Evolutionary conservation across 129 eudicot species (phyloP), one percentile per base, ranked within the genome.

Genomic region (Helianthus tuberosus): DNA sequence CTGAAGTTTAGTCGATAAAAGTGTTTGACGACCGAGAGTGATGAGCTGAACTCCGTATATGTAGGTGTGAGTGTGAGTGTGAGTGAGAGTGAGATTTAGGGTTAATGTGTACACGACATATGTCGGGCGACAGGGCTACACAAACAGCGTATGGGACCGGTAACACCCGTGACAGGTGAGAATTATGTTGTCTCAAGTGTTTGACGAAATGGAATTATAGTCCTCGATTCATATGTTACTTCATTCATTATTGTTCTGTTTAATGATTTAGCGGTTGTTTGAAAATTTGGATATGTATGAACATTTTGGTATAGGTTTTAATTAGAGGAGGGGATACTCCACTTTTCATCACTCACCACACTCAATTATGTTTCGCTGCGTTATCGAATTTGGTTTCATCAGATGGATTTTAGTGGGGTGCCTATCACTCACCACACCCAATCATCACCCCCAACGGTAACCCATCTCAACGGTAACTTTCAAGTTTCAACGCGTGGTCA

Each of bases 91-190:
- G 36, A 23, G 38, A 57, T 13, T 57, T 55, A 54, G 73, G 55
- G 72, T 71, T 46, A 78, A 71, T 78, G 11, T 70, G 82, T 8
- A 58, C 39, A 78, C 77, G 82, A 71, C 73, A 52, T 78, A 53
- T 78, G 82, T 71, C 72, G 73, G 77, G 73, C 59, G 15, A 52
- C 16, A 48, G 77, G 71, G 66, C 20, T 70, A 77, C 81, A 77
- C n/a, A 23, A 35, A 32, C 69, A 77, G 44, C 51, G 48, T 11
- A 29, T 1, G 76, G 81, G 74, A 48, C 73, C 3, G 9, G 62
- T 54, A 17, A 44, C 68, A 76, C 75, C 80, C 72, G 65, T 77
- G 82, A 77, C 82, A 77, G 76, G 82, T 77, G 82, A 53, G 64
- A 77, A 77, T 77, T 77, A 77, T 77, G 82, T 77, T 77, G 77